These are phyloP conservation scores for Tolypocladium ovalisporum DNA, from an alignment of 2,329 filamentous ascomycete species.

Conservation along the genomic window DNA sequence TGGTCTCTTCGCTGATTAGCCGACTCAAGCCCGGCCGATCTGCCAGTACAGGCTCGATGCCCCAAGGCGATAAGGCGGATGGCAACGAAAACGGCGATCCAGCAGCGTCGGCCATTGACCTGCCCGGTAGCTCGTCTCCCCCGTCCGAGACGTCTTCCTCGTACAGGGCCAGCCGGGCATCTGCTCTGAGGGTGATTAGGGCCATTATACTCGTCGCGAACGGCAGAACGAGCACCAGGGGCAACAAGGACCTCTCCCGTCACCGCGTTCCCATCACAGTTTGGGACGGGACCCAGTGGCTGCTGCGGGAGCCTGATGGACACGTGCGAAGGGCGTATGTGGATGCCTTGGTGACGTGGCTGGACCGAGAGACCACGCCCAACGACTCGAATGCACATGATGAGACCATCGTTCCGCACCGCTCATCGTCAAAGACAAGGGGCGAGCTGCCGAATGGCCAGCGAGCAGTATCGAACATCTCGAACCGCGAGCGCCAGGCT, in stretches of 20 bases:
- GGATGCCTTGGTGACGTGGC: constrained; percentile 75
- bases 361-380: constrained; percentile 65
- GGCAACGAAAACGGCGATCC: constrained; percentile 18
- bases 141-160: constrained; percentile 42
- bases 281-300: constrained; percentile 96
- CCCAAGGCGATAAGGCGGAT: constrained; percentile 35
- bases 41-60: constrained; percentile 30
- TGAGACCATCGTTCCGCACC: constrained; percentile 36
- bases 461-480: constrained; percentile 59
- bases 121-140: constrained; percentile 30
- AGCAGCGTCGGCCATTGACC: constrained; percentile 24
- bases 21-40: constrained; percentile 59
- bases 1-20: constrained; percentile 71
- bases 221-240: constrained; percentile 45
- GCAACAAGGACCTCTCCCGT: constrained; percentile 54
- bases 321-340: constrained; percentile 76
- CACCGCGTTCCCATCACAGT: constrained; percentile 68
- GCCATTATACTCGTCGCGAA: constrained; percentile 77
- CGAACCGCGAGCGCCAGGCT: constrained; percentile 45
- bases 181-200: constrained; percentile 70
- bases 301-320: constrained; percentile 69
- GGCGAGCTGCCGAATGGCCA: constrained; percentile 37
- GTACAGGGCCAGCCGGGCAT: constrained; percentile 42
- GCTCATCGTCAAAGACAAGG: constrained; percentile 28
- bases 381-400: constrained; percentile 53